Percentiles rank a stretch among this genome's conserved stretches.
Conservation (phyloP, 805 yeast genomes). For the Clavispora asparagi region DNA sequence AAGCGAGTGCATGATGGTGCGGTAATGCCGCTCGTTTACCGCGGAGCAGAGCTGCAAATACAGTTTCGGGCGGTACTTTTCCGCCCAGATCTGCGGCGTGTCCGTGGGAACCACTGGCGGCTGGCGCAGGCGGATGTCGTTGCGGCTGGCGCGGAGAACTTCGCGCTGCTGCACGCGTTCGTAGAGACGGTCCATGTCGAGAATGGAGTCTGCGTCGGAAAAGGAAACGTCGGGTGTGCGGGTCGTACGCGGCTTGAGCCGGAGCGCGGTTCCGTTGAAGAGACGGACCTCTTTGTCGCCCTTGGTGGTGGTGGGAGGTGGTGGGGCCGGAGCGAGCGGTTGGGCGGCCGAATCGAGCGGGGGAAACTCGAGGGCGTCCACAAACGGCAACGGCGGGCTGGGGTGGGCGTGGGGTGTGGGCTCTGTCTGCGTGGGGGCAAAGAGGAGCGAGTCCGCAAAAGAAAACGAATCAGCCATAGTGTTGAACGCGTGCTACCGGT, state of each 20-base stretch:
- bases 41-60: constrained; percentile 38
- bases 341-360: too few species aligned
- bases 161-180: constrained; percentile 12
- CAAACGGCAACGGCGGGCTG: not conserved
- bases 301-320: not conserved
- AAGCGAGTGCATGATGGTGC: constrained; percentile 37
- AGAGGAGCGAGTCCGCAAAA: constrained; percentile 12
- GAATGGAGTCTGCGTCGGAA: constrained; percentile 8
- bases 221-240: not conserved
- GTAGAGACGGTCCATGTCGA: constrained; percentile 13
- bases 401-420: not conserved
- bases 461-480: constrained; percentile 10
- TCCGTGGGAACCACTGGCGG: not conserved
- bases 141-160: constrained; percentile 6
- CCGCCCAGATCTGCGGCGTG: constrained; percentile 28
- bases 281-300: constrained; percentile 7
- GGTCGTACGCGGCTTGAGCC: constrained; percentile 8
- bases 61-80: constrained; percentile 33
- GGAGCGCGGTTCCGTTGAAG: constrained; percentile 8
- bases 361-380: not conserved
- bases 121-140: not conserved
- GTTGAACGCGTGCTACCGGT: not conserved
- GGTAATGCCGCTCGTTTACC: constrained; percentile 40
- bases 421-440: not conserved
- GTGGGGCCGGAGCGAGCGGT: not conserved